Evolutionary conservation across 768 basidiomycete genomes (phyloP).

Genomic region (Psilocybe subaeruginosa): DNA sequence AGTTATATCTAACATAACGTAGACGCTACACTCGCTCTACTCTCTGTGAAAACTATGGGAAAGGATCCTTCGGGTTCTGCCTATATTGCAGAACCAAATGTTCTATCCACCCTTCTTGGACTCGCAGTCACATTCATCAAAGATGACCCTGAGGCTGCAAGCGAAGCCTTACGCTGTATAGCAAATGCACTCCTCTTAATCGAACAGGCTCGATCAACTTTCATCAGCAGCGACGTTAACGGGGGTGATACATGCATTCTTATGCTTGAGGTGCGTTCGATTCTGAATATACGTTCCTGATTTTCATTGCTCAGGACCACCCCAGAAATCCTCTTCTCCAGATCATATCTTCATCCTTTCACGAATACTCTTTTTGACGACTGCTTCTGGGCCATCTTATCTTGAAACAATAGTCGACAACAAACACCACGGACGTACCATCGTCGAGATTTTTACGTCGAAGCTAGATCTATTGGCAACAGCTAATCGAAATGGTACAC

Average conservation of each 20-base stretch:
- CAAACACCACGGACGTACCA: constrained; percentile 56
- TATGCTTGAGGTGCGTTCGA: constrained; percentile 58
- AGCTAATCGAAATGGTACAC: constrained; percentile 50
- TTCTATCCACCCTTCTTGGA: constrained; percentile 58
- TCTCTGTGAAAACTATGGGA: constrained; percentile 76
- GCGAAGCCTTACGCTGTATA: constrained; percentile 74
- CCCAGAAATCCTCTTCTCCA: constrained; percentile 60
- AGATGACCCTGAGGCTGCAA: constrained; percentile 58
- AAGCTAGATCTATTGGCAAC: constrained; percentile 63
- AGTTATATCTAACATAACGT: constrained; percentile 3
- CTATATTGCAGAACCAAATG: constrained; percentile 55
- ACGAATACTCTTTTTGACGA: constrained; percentile 76
- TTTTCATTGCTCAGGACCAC: constrained; percentile 4
- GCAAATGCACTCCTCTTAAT: constrained; percentile 81
- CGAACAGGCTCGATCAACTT: constrained; percentile 59
- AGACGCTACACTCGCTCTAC: constrained; percentile 73
- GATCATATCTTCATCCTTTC: constrained; percentile 76
- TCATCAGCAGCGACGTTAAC: constrained; percentile 59
- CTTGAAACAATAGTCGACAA: constrained; percentile 67
- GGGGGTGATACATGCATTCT: constrained; percentile 61
- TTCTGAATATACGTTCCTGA: not conserved
- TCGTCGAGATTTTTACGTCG: constrained; percentile 60
- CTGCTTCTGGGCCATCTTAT: constrained; percentile 54
- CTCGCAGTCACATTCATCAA: constrained; percentile 53
- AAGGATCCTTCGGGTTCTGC: constrained; percentile 70